phyloP scores from a whole-genome alignment of 2,329 filamentous ascomycete genomes.

The Escovopsis sp. region DNA sequence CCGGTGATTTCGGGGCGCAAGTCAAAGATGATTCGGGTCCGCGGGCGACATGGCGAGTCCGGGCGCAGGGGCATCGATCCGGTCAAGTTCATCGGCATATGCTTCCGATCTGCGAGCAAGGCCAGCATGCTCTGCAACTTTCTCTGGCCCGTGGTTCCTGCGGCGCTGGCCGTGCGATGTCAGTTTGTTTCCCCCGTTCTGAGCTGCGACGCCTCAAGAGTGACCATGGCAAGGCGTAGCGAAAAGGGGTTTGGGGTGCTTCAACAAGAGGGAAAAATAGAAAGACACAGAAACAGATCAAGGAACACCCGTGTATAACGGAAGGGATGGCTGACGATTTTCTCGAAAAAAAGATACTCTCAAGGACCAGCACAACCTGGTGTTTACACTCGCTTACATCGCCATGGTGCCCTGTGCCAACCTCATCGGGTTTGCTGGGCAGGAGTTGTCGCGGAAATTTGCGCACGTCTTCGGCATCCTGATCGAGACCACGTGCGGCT shows the following conservation, averaged over 20 bases:
- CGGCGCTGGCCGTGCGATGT: slow-evolving; percentile 29
- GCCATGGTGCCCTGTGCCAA: slow-evolving; percentile 38
- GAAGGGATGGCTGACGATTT: no score
- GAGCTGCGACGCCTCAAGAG: no score
- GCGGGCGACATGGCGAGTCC: slow-evolving; percentile 22
- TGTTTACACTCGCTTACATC: slow-evolving; percentile 33
- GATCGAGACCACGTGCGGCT: slow-evolving; percentile 48
- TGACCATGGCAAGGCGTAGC: no score
- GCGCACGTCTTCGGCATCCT: slow-evolving; percentile 56
- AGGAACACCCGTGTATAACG: no score
- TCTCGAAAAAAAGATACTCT: slow-evolving; percentile 18
- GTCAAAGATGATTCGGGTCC: no score
- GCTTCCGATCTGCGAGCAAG: slow-evolving; percentile 27
- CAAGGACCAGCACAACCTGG: slow-evolving; percentile 23
- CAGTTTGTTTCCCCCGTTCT: slow-evolving; percentile 5
- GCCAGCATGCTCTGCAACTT: slow-evolving; percentile 31
- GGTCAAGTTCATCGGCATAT: slow-evolving; percentile 26
- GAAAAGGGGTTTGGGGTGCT: no score
- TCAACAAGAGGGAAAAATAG: no score
- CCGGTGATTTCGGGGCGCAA: not conserved
- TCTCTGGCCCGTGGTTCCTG: slow-evolving; percentile 34
- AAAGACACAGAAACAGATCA: no score
- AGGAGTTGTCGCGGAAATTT: slow-evolving; percentile 67
- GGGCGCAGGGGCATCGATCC: slow-evolving; percentile 29
- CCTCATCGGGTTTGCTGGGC: slow-evolving; percentile 31